These are phyloP conservation scores for Trametes cingulata DNA, from an alignment of 768 basidiomycete genomes.

Conservation along the genomic window DNA sequence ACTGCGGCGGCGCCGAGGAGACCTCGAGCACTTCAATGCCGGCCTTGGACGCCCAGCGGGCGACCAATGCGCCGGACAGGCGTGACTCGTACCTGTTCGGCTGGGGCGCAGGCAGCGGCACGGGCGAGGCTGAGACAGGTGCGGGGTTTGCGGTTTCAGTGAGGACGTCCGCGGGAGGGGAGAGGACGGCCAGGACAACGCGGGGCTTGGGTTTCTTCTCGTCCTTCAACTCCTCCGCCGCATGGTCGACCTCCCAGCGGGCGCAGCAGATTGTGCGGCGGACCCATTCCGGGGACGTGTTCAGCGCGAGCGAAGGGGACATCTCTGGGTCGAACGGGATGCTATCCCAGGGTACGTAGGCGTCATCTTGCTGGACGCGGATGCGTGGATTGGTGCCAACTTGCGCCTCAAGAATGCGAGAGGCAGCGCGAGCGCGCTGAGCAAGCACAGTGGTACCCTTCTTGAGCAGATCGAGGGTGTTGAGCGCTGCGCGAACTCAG, in stretches of 20 bases:
- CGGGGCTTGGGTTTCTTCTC: conserved; percentile 37
- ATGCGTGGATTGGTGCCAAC: conserved; percentile 83
- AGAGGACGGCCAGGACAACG: conserved; percentile 61
- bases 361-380: conserved; percentile 78
- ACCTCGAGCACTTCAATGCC: conserved; percentile 60
- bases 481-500: conserved; percentile 60
- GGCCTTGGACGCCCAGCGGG: conserved; percentile 67
- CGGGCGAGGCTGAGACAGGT: conserved; percentile 44
- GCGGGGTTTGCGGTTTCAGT: conserved; percentile 17
- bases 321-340: conserved; percentile 52
- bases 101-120: conserved; percentile 65
- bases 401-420: conserved; percentile 85
- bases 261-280: conserved; percentile 83
- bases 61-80: conserved; percentile 60
- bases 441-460: conserved; percentile 82
- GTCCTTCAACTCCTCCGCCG: conserved; percentile 32
- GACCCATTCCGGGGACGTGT: conserved; percentile 78
- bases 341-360: conserved; percentile 79
- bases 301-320: conserved; percentile 25
- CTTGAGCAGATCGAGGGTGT: conserved; percentile 90
- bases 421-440: conserved; percentile 81
- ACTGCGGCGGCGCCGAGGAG: conserved; percentile 36
- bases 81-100: conserved; percentile 64
- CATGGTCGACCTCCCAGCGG: conserved; percentile 68
- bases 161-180: conserved; percentile 19